These are phyloP conservation scores for Henckelia pumila DNA, from an alignment of 257 asterid species.

Conservation along the genomic window DNA sequence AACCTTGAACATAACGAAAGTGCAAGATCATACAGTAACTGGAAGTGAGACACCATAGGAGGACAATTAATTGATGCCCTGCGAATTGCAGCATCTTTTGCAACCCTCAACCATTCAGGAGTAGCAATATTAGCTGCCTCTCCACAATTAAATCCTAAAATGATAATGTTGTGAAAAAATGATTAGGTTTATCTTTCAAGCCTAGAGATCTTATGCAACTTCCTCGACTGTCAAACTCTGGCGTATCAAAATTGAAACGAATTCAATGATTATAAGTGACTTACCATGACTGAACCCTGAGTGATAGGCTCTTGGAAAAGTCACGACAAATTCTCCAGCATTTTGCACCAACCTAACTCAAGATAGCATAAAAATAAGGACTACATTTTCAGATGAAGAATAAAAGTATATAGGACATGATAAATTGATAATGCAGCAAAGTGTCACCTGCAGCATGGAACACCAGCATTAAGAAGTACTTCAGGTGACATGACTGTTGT, in stretches of 20 bases:
- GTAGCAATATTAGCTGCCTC: constrained; percentile 99
- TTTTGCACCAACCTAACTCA: constrained; percentile 86
- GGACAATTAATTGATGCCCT: constrained; percentile 96
- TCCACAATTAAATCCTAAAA: constrained; percentile 89
- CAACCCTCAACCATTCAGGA: constrained; percentile 96
- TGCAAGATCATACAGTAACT: constrained; percentile 86
- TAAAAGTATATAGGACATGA: constrained; percentile 26
- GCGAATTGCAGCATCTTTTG: constrained; percentile 95
- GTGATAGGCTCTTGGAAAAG: constrained; percentile 99
- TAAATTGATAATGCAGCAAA: constrained; percentile 25
- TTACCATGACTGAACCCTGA: constrained; percentile 99
- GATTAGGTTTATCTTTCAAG: constrained; percentile 9
- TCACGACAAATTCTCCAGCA: constrained; percentile 98
- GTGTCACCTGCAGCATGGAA: constrained; percentile 99
- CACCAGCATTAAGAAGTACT: constrained; percentile 89
- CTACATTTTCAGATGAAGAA: constrained; percentile 1
- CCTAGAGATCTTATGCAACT: constrained; percentile 4
- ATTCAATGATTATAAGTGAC: constrained; percentile 21
- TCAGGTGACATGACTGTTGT: constrained; percentile 99
- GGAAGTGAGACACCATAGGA: constrained; percentile 99
- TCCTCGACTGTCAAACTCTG: constrained; percentile 16
- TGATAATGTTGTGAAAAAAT: constrained; percentile 20
- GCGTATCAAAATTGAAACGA: constrained; percentile 14
- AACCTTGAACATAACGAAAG: constrained; percentile 89
- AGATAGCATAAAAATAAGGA: constrained; percentile 23